These are phyloP conservation scores for Colletotrichum gloeosporioides DNA, from an alignment of 2,329 filamentous ascomycete genomes.

Conservation along the genomic window DNA sequence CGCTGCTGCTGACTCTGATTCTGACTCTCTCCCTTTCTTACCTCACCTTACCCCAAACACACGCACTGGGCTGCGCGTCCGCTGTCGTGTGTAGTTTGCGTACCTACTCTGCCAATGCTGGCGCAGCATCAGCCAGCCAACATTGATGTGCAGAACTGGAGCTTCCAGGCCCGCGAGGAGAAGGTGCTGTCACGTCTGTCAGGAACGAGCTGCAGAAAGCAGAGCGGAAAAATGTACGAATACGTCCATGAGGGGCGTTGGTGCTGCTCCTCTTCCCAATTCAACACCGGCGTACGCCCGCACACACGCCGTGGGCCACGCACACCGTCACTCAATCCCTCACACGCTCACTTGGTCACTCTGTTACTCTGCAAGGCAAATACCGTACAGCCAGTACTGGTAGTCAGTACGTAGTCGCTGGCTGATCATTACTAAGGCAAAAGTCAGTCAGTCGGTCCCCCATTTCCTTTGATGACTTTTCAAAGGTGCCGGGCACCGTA, in stretches of 20 bases:
- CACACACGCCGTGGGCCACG: neutral
- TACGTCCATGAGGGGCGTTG: neutral
- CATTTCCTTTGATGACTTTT: neutral
- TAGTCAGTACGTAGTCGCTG: neutral
- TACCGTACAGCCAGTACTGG: neutral
- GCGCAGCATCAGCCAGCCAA: neutral
- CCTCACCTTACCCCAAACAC: neutral
- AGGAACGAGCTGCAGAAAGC: neutral
- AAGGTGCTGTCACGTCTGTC: neutral
- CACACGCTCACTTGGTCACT: neutral
- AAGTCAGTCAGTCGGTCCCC: neutral
- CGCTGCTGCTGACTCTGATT: neutral
- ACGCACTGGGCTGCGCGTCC: neutral
- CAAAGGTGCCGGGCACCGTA: neutral
- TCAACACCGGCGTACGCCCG: conserved; percentile 1
- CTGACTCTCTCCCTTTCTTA: neutral
- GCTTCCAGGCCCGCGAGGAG: neutral
- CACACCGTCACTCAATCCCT: neutral
- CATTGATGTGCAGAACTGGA: neutral
- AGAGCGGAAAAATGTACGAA: neutral
- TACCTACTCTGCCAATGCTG: neutral
- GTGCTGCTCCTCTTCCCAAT: neutral
- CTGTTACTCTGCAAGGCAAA: neutral
- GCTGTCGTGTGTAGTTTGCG: neutral
- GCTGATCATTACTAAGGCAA: neutral